These are phyloP conservation scores for Berkeleyomyces basicola DNA, from an alignment of 2,329 filamentous ascomycete genomes.

Conservation along the genomic window DNA sequence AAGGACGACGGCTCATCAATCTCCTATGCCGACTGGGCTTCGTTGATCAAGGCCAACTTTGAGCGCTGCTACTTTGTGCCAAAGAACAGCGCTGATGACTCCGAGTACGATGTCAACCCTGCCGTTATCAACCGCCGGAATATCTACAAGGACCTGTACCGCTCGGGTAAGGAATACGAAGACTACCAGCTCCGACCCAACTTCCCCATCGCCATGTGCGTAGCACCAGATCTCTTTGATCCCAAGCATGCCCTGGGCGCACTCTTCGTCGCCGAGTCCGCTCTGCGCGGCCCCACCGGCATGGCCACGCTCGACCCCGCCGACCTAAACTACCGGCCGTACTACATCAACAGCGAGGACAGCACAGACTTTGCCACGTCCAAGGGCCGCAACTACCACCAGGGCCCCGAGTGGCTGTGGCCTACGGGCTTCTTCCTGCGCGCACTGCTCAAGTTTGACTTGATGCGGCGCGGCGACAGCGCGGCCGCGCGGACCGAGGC, in stretches of 20 bases:
- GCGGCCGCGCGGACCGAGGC: conserved; percentile 47
- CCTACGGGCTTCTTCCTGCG: conserved; percentile 90
- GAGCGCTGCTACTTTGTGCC: conserved; percentile 88
- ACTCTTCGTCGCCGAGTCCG: conserved; percentile 61
- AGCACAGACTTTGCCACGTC: conserved; percentile 77
- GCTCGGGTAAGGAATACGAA: conserved; percentile 85
- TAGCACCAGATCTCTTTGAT: conserved; percentile 77
- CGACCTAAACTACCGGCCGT: conserved; percentile 84
- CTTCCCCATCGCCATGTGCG: conserved; percentile 89
- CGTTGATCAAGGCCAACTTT: conserved; percentile 67
- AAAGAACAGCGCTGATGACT: conserved; percentile 48
- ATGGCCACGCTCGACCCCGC: conserved; percentile 91
- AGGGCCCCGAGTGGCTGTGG: conserved; percentile 97
- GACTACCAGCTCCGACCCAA: conserved; percentile 94
- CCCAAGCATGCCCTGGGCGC: conserved; percentile 61
- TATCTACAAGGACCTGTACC: conserved; percentile 96
- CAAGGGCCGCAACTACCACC: conserved; percentile 95
- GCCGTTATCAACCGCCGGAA: conserved; percentile 73
- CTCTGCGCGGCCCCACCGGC: conserved; percentile 70
- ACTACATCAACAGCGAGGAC: conserved; percentile 92
- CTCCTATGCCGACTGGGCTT: conserved; percentile 63
- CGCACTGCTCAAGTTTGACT: conserved; percentile 78
- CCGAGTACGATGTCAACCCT: conserved; percentile 63
- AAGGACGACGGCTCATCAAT: conserved; percentile 43
- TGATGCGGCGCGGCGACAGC: conserved; percentile 43